Conservation (phyloP, 768 basidiomycete species). For the Lactifluus echinatus region DNA sequence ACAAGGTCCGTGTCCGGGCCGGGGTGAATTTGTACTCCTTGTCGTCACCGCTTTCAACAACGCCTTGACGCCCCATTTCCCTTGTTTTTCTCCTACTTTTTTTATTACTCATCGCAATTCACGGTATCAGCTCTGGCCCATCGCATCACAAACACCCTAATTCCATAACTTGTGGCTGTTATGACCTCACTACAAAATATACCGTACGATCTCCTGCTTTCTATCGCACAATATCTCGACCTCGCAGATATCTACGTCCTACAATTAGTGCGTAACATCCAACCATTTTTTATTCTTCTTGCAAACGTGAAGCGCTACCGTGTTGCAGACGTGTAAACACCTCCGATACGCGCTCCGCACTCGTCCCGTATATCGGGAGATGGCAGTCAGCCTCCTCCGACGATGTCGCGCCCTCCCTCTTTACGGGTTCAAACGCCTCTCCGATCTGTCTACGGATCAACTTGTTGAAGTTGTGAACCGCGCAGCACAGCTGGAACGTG, state of each 20-base stretch:
- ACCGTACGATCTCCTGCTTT: conserved; percentile 64
- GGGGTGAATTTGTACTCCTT: neutral
- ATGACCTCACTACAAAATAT: conserved; percentile 33
- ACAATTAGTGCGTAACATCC: conserved; percentile 44
- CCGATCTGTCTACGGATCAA: conserved; percentile 53
- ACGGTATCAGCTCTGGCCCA: neutral
- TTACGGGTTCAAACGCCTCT: conserved; percentile 58
- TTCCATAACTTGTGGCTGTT: neutral
- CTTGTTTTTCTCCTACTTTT: neutral
- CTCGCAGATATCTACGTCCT: conserved; percentile 51
- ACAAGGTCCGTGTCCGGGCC: conserved; percentile 1
- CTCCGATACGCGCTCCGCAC: conserved; percentile 54
- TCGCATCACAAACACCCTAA: neutral
- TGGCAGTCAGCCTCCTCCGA: conserved; percentile 52
- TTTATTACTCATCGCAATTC: neutral
- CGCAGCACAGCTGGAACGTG: conserved; percentile 50
- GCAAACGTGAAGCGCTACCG: neutral
- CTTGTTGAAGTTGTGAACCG: conserved; percentile 57
- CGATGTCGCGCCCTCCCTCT: conserved; percentile 63
- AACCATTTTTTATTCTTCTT: neutral
- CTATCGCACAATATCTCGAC: conserved; percentile 55
- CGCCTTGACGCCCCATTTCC: neutral
- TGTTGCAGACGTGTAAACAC: conserved; percentile 48
- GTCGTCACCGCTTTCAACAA: neutral
- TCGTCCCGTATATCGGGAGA: conserved; percentile 57